A percentile compares a stretch with the other conserved stretches of the same genome.
Conservation (phyloP, 371 early-diverging fungal genomes). For the Mucor mucedo region DNA sequence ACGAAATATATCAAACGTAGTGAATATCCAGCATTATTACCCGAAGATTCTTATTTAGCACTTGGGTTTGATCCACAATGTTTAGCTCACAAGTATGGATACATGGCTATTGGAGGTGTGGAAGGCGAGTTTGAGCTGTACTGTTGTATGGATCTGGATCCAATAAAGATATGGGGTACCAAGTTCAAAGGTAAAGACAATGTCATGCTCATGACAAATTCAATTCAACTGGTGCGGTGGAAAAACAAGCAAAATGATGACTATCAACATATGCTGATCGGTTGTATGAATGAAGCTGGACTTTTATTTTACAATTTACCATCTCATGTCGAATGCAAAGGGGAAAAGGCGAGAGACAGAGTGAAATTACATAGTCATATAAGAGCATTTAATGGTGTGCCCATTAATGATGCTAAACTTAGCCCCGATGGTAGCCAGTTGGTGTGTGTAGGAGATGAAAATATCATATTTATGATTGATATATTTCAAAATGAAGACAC, state of each 20-base stretch:
- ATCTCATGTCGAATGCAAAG: slow-evolving; percentile 33
- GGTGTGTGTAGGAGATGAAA: slow-evolving; percentile 59
- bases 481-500: slow-evolving; percentile 13
- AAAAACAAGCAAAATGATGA: slow-evolving; percentile 25
- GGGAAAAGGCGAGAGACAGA: slow-evolving; percentile 16
- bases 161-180: slow-evolving; percentile 46
- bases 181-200: slow-evolving; percentile 41
- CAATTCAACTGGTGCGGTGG: slow-evolving; percentile 61
- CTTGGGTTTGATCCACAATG: slow-evolving; percentile 52
- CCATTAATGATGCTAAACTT: slow-evolving; percentile 59
- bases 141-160: slow-evolving; percentile 46
- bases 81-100: slow-evolving; percentile 57
- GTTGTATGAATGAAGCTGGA: slow-evolving; percentile 55
- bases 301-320: slow-evolving; percentile 49
- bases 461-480: slow-evolving; percentile 22
- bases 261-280: slow-evolving; percentile 33
- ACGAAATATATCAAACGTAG: slow-evolving; percentile 52
- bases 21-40: slow-evolving; percentile 37
- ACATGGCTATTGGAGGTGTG: slow-evolving; percentile 56
- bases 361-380: slow-evolving; percentile 35
- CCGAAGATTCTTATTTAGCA: slow-evolving; percentile 34
- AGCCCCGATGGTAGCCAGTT: slow-evolving; percentile 54
- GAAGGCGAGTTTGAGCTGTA: slow-evolving; percentile 53
- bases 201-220: slow-evolving; percentile 56
- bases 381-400: slow-evolving; percentile 45